phyloP scores from a whole-genome alignment of 208 protist species.

The Leptomonas seymouri region DNA sequence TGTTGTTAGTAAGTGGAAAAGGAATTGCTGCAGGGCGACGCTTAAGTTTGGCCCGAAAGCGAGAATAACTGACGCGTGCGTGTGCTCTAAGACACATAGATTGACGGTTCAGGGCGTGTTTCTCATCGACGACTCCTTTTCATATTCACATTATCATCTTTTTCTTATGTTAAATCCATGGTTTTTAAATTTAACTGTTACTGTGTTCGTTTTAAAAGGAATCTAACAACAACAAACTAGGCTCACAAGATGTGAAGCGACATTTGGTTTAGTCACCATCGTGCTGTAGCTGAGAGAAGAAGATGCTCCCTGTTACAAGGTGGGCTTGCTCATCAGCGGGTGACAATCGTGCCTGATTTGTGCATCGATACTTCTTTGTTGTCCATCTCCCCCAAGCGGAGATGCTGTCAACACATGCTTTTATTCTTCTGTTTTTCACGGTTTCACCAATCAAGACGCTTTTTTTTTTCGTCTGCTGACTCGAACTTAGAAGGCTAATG shows the following conservation, averaged over 20 bases:
- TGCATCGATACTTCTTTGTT: too few relatives aligned
- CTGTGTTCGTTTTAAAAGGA: not conserved
- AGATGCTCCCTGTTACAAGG: too few relatives aligned
- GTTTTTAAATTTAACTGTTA: conserved; percentile 10
- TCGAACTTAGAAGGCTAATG: too few relatives aligned
- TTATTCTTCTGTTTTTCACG: too few relatives aligned
- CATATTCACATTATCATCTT: conserved; percentile 17
- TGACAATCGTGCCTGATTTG: too few relatives aligned
- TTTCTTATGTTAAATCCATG: not conserved
- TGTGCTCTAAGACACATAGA: not conserved
- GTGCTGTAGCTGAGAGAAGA: too few relatives aligned
- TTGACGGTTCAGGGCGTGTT: not conserved
- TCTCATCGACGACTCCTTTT: conserved; percentile 1
- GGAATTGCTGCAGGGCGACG: not conserved
- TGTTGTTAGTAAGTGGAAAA: conserved; percentile 11
- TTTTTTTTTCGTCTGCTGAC: too few relatives aligned
- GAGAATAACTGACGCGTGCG: not conserved
- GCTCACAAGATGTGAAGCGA: not conserved
- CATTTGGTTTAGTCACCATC: too few relatives aligned
- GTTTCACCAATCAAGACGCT: too few relatives aligned
- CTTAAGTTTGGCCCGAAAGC: not conserved
- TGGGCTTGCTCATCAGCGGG: too few relatives aligned
- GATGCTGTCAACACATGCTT: too few relatives aligned
- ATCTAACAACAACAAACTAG: not conserved
- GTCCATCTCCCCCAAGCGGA: too few relatives aligned